phyloP scores from a whole-genome alignment of 2,329 filamentous ascomycete species.

The Coniochaeta sp. region DNA sequence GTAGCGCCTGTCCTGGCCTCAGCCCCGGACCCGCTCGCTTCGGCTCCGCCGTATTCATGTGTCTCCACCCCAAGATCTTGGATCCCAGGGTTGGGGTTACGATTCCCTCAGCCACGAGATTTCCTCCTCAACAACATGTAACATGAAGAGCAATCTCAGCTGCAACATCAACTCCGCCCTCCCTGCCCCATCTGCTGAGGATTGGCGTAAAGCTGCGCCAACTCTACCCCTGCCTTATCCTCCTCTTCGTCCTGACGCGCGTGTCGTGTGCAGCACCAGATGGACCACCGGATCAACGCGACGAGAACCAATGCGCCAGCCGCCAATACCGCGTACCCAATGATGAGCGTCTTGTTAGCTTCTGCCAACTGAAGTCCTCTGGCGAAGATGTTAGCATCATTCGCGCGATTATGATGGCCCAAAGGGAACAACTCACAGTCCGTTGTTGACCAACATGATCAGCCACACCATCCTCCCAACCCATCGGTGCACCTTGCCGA shows the following conservation, averaged over 20 bases:
- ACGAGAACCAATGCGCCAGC: constrained; percentile 12
- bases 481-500: constrained; percentile 14
- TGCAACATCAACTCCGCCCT: background rate
- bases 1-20: no score
- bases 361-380: constrained; percentile 17
- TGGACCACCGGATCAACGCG: constrained; percentile 12
- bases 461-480: constrained; percentile 15
- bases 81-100: no score
- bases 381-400: background rate
- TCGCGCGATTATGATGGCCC: background rate
- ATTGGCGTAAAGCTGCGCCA: background rate
- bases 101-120: no score
- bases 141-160: no score
- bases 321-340: constrained; percentile 15
- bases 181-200: background rate
- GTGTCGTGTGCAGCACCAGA: constrained; percentile 12
- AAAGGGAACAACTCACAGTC: constrained; percentile 14
- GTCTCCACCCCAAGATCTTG: no score
- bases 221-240: background rate
- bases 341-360: constrained; percentile 9
- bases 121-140: no score
- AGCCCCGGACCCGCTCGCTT: no score
- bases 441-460: constrained; percentile 15
- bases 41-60: no score
- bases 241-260: constrained; percentile 10